phyloP scores from a whole-genome alignment of 495 filamentous ascomycete genomes.

The Xylaria venustula region DNA sequence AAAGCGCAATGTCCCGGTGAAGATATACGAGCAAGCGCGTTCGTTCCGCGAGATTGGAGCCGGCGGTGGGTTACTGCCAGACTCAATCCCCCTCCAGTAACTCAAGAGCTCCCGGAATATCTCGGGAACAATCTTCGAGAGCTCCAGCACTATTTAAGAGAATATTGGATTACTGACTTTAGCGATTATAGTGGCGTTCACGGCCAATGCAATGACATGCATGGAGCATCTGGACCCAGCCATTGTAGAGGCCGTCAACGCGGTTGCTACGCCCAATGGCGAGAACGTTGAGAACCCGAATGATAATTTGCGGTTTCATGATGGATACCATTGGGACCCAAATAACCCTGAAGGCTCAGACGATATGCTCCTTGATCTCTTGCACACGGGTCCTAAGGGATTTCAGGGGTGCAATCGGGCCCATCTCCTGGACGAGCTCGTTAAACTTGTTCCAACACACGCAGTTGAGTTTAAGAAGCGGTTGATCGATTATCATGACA shows the following conservation, averaged over 20 bases:
- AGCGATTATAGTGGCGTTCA: too few species aligned
- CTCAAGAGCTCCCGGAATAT: too few species aligned
- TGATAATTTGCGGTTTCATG: slow-evolving; percentile 14
- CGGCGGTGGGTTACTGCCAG: too few species aligned
- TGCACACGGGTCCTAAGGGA: slow-evolving; percentile 30
- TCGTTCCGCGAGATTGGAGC: slow-evolving; percentile 40
- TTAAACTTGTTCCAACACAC: slow-evolving; percentile 44
- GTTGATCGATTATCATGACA: slow-evolving; percentile 25
- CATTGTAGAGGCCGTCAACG: slow-evolving; percentile 18
- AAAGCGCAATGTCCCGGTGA: slow-evolving; percentile 34
- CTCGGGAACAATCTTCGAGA: too few species aligned
- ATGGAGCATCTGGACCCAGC: slow-evolving; percentile 35
- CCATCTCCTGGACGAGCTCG: slow-evolving; percentile 52
- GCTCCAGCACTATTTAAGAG: too few species aligned
- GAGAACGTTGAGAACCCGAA: slow-evolving; percentile 19
- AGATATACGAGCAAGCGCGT: slow-evolving; percentile 42
- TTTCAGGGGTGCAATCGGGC: slow-evolving; percentile 46
- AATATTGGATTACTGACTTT: too few species aligned
- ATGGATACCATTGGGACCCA: slow-evolving; percentile 32
- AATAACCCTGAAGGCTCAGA: slow-evolving; percentile 18
- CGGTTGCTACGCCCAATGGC: not conserved
- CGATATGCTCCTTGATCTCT: slow-evolving; percentile 24
- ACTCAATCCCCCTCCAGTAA: too few species aligned
- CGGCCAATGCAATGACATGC: slow-evolving; percentile 28
- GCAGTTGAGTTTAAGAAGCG: slow-evolving; percentile 35